These are phyloP conservation scores for Leccinum subtestaceum DNA, from an alignment of 768 basidiomycete species.

Conservation along the genomic window DNA sequence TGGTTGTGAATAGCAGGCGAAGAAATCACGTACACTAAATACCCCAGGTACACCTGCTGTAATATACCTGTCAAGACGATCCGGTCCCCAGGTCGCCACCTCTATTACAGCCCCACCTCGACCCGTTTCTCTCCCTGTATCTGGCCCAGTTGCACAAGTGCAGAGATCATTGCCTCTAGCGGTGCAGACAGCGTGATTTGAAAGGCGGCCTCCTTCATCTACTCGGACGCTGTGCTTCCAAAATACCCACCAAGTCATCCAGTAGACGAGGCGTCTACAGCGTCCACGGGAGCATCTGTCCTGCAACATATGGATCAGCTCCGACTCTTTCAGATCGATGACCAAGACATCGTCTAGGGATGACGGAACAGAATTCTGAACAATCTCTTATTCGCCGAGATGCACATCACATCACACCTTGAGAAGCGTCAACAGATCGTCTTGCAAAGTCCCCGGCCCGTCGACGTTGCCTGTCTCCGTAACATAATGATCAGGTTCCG, in stretches of 20 bases:
- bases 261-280: slow-evolving; percentile 43
- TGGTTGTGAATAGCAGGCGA: not conserved
- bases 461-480: slow-evolving; percentile 32
- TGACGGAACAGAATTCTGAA: slow-evolving; percentile 69
- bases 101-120: not conserved
- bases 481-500: not conserved
- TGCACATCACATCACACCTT: too few relatives aligned
- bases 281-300: not conserved
- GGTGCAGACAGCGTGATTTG: slow-evolving; percentile 68
- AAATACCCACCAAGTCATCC: slow-evolving; percentile 59
- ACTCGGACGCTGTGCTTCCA: slow-evolving; percentile 65
- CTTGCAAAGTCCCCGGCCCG: too few relatives aligned
- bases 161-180: slow-evolving; percentile 43
- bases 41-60: slow-evolving; percentile 43
- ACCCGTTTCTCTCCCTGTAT: slow-evolving; percentile 38
- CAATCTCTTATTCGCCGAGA: too few relatives aligned
- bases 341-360: slow-evolving; percentile 52
- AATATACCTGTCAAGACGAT: slow-evolving; percentile 63
- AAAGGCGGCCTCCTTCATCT: slow-evolving; percentile 38
- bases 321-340: slow-evolving; percentile 62
- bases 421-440: too few relatives aligned
- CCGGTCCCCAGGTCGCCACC: slow-evolving; percentile 19
- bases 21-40: slow-evolving; percentile 11
- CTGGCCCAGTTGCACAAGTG: slow-evolving; percentile 30
- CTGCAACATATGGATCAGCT: slow-evolving; percentile 54